Percentiles rank a stretch among this genome's conserved stretches.
These are phyloP conservation scores for Alternaria arborescens DNA, from an alignment of 2,329 filamentous ascomycete genomes.

Conservation along the genomic window DNA sequence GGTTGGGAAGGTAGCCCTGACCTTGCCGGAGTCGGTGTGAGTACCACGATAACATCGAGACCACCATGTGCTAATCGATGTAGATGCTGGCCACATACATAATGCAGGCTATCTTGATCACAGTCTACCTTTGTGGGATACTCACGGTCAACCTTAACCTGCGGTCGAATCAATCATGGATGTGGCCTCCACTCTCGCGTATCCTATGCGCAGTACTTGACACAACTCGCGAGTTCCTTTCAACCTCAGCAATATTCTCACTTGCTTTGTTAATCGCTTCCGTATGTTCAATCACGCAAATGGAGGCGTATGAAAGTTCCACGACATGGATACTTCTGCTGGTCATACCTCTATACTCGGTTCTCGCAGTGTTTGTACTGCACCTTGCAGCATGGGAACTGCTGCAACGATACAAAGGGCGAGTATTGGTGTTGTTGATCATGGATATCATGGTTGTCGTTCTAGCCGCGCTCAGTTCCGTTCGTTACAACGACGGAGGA, in stretches of 20 bases:
- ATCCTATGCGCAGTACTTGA: too few species aligned
- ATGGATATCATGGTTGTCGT: background rate
- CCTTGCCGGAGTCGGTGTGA: background rate
- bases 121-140: background rate
- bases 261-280: background rate
- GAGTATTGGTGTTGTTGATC: background rate
- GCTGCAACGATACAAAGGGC: background rate
- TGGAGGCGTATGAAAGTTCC: too few species aligned
- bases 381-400: background rate
- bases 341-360: background rate
- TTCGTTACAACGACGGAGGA: too few species aligned
- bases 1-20: background rate
- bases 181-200: too few species aligned
- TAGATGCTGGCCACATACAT: conserved; percentile 2
- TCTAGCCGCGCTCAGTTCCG: background rate
- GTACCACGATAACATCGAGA: background rate
- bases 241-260: background rate
- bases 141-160: background rate
- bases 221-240: background rate
- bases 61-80: background rate
- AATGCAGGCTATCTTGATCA: background rate
- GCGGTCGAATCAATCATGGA: fast-evolving
- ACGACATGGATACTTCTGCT: background rate
- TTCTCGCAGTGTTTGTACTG: background rate
- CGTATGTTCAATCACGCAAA: background rate